These are phyloP conservation scores for Cyclotella baltica DNA, from an alignment of 108 stramenopile genomes.

Conservation along the genomic window DNA sequence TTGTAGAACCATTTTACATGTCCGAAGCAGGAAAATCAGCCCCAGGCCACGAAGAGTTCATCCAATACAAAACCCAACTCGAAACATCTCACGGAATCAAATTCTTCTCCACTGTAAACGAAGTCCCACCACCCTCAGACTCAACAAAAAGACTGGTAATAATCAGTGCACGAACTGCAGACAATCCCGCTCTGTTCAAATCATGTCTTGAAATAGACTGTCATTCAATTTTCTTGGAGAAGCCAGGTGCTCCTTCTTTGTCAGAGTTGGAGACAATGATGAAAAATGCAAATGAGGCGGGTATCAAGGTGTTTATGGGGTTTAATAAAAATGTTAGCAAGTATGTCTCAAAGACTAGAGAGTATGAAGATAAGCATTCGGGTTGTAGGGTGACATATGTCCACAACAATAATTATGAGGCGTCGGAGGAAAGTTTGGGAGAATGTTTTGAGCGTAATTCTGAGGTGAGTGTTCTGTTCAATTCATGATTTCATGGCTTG, in stretches of 20 bases:
- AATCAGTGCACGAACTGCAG: constrained; percentile 75
- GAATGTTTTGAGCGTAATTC: constrained; percentile 87
- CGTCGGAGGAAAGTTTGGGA: constrained; percentile 55
- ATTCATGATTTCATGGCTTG: too few species aligned
- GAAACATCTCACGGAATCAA: constrained; percentile 45
- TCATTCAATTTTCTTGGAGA: constrained; percentile 77
- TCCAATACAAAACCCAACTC: constrained; percentile 37
- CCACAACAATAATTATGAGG: constrained; percentile 85
- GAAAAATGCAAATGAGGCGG: constrained; percentile 37
- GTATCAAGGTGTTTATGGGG: constrained; percentile 76
- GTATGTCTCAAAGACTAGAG: constrained; percentile 65
- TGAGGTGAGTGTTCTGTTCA: too few species aligned
- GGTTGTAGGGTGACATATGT: constrained; percentile 63
- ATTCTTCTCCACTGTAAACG: constrained; percentile 51
- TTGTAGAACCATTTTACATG: constrained; percentile 82
- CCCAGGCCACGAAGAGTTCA: constrained; percentile 58
- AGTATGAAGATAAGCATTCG: constrained; percentile 48
- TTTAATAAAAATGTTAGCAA: constrained; percentile 90
- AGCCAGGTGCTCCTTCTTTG: constrained; percentile 89
- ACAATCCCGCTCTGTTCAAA: constrained; percentile 74
- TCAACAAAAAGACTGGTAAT: constrained; percentile 50
- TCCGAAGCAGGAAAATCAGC: constrained; percentile 37
- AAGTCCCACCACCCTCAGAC: constrained; percentile 48
- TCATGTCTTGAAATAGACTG: constrained; percentile 61
- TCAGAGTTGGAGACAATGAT: constrained; percentile 70